phyloP scores from a whole-genome alignment of 2,329 filamentous ascomycete species.

The Penicillium sp. region DNA sequence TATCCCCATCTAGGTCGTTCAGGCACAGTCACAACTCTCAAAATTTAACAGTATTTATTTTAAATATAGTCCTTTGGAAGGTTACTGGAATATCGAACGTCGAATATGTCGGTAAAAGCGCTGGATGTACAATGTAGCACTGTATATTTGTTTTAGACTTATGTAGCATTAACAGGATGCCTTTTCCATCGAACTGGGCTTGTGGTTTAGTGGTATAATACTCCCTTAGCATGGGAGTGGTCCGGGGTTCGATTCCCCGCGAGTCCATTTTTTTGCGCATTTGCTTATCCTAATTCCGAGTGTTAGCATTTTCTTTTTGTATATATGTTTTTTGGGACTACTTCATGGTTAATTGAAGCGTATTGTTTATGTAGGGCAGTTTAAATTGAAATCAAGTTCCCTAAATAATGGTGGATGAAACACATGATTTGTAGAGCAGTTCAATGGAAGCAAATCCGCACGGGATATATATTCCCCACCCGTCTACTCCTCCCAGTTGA shows the following conservation, averaged over 20 bases:
- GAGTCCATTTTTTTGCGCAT: conserved; percentile 39
- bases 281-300: background rate
- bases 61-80: no score
- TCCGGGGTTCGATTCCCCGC: conserved; percentile 51
- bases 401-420: background rate
- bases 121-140: background rate
- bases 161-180: background rate
- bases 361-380: no score
- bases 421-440: background rate
- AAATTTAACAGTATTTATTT: no score
- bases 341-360: no score
- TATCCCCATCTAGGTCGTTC: background rate
- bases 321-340: background rate
- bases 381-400: background rate
- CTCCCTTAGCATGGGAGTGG: conserved; percentile 50
- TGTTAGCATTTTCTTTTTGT: conserved; percentile 5
- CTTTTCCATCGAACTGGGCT: conserved; percentile 20
- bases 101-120: background rate
- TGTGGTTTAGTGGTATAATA: conserved; percentile 51
- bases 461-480: background rate
- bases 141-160: no score
- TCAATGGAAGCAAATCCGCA: background rate
- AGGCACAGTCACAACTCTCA: no score
- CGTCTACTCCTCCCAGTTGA: conserved; percentile 39
- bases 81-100: background rate